Conservation (phyloP, 352 stramenopile genomes). For the Pythium pectinolyticum region DNA sequence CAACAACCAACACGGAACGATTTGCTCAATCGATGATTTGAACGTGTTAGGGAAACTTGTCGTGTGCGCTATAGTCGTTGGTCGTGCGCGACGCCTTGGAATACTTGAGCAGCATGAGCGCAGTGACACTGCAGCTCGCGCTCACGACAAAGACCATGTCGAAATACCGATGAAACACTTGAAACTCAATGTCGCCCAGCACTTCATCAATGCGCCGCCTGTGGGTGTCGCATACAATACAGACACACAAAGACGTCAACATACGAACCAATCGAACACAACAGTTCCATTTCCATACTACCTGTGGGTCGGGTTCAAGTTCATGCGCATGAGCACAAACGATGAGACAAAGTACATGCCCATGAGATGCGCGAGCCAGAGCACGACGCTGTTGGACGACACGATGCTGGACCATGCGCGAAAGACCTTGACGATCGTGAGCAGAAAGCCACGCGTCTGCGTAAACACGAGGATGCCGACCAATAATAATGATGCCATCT, state of each 20-base stretch:
- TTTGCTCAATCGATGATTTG: no score
- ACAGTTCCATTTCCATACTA: no score
- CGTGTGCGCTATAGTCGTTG: conserved; percentile 70
- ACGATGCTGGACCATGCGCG: conserved; percentile 79
- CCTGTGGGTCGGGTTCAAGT: conserved; percentile 68
- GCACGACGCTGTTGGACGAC: conserved; percentile 80
- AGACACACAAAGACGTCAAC: no score
- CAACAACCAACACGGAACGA: no score
- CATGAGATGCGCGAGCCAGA: conserved; percentile 84
- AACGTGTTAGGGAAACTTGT: conserved; percentile 69
- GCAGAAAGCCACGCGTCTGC: conserved; percentile 76
- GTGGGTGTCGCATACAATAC: not conserved
- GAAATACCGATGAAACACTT: conserved; percentile 84
- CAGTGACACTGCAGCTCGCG: conserved; percentile 56
- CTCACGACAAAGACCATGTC: conserved; percentile 86
- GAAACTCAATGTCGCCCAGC: conserved; percentile 80
- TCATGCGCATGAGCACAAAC: conserved; percentile 89
- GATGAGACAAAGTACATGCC: conserved; percentile 89
- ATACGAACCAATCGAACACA: no score
- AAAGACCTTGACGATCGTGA: conserved; percentile 81
- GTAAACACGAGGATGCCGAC: conserved; percentile 84
- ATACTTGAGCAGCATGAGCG: conserved; percentile 68
- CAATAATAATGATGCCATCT: conserved; percentile 74
- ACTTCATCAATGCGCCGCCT: conserved; percentile 82
- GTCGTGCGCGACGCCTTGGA: conserved; percentile 75